A percentile compares a stretch with the other conserved stretches of the same genome.
phyloP scores from a whole-genome alignment of 192 early-diverging fungal species.

The Backusella australiensis region DNA sequence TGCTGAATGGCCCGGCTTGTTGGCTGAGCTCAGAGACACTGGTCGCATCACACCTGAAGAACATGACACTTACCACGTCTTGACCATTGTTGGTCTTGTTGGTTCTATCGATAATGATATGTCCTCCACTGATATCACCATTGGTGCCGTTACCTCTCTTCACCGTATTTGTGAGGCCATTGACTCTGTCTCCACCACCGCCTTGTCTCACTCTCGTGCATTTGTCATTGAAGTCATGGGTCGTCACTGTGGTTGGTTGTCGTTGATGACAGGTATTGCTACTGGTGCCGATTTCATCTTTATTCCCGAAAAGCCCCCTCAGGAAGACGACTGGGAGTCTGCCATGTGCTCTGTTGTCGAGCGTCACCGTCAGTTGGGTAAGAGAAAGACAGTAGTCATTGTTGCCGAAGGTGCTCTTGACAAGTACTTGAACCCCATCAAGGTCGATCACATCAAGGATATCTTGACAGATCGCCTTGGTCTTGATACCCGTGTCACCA shows the following conservation, averaged over 20 bases:
- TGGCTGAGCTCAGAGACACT: slow-evolving; percentile 67
- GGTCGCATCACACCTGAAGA: slow-evolving; percentile 59
- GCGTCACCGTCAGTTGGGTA: slow-evolving; percentile 74
- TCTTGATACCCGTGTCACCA: slow-evolving; percentile 93
- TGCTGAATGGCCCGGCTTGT: slow-evolving; percentile 84
- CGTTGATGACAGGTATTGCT: slow-evolving; percentile 80
- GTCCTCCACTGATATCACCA: slow-evolving; percentile 89
- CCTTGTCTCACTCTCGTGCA: slow-evolving; percentile 91
- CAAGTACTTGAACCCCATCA: slow-evolving; percentile 82
- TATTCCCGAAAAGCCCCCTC: slow-evolving; percentile 91
- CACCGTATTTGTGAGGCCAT: slow-evolving; percentile 96
- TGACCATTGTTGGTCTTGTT: slow-evolving; percentile 96
- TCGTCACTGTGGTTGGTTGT: slow-evolving; percentile 95
- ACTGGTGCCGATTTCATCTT: slow-evolving; percentile 96
- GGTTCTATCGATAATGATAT: slow-evolving; percentile 98
- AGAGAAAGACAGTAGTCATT: slow-evolving; percentile 92
- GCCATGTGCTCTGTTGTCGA: slow-evolving; percentile 72
- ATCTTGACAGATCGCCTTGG: slow-evolving; percentile 75
- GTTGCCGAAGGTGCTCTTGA: slow-evolving; percentile 97
- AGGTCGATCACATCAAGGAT: slow-evolving; percentile 79
- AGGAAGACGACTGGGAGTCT: slow-evolving; percentile 82
- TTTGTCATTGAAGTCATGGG: slow-evolving; percentile 99
- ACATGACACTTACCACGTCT: slow-evolving; percentile 55
- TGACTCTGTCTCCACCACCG: slow-evolving; percentile 90
- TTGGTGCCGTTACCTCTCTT: slow-evolving; percentile 90